Evolutionary conservation across 2,329 filamentous ascomycete genomes (phyloP), one percentile per base, ranked within the genome.

Genomic region (Colletotrichum gigasporum): DNA sequence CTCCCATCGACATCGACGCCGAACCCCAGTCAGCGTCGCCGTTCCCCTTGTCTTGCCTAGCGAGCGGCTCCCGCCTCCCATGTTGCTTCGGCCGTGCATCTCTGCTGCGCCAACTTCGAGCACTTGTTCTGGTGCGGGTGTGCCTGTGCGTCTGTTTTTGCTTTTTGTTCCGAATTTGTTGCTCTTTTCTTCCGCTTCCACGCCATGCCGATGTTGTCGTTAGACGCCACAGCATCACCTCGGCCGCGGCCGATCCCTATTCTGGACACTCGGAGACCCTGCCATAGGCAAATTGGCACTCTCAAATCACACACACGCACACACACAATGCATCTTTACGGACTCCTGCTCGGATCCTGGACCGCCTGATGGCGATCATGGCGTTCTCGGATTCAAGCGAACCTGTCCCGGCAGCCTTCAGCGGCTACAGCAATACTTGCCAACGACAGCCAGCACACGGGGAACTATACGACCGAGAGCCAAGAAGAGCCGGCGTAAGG

Each of bases 41-140:
- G 56, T 61, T 55, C 56, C 30, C 47, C 56, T 54, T 64, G 61
- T 50, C 61, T 61, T 54, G 61, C 61, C 50, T 64, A 64, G 56
- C 61, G 56, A 64, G 56, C 48, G 56, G 61, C 61, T 64, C 61
- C 56, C 61, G 56, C 28, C 56, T 64, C 55, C 26, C 16, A 9
- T 41, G 56, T 54, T 26, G 34, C 28, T 47, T 48, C 39, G 47
- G 41, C 41, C 55, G 48, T 64, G 55, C 61, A n/a, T 58, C 39
- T 16, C 22, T 48, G 47, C 47, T 53, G 55, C 47, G 41, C 61
- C 48, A 61, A 37, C 35, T 44, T 44, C 12, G 35, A 37, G 50
- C 28, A 48, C 48, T 57, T 28, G n/a, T 61, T 34, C 16, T 44
- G 12, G 12, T 42, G 52, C 20, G 7, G 16, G 45, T 45, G 34